phyloP scores from a whole-genome alignment of 2,329 filamentous ascomycete genomes.

The Talaromyces sp. region DNA sequence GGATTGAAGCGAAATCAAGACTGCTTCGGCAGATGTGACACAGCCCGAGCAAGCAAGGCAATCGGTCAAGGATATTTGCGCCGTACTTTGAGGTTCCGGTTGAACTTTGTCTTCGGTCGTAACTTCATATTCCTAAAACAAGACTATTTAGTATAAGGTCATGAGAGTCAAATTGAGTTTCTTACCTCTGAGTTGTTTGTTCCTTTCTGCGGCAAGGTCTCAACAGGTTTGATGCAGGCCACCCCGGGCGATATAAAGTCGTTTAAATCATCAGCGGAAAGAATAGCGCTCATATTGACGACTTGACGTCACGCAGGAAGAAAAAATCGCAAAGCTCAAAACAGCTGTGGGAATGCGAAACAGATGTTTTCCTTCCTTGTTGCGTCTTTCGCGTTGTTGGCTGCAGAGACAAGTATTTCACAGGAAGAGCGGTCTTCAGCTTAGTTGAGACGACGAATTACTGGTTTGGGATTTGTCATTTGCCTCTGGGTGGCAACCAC shows the following conservation, averaged over 20 bases:
- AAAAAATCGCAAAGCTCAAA: neutral
- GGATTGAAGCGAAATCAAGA: conserved; percentile 91
- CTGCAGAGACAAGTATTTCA: neutral
- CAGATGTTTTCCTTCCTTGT: neutral
- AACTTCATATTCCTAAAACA: conserved; percentile 68
- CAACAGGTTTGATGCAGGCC: conserved; percentile 95
- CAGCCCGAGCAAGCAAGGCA: conserved; percentile 97
- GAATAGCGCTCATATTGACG: conserved; percentile 83
- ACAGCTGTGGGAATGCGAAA: neutral
- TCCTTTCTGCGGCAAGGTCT: conserved; percentile 71
- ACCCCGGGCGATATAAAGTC: conserved; percentile 98
- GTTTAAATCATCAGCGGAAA: conserved; percentile 94
- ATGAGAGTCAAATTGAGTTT: neutral
- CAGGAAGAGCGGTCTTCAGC: neutral
- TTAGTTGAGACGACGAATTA: neutral
- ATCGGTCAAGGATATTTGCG: conserved; percentile 92
- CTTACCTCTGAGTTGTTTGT: conserved; percentile 45
- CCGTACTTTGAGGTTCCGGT: conserved; percentile 59
- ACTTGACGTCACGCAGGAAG: neutral
- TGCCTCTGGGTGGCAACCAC: neutral
- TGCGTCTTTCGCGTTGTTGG: neutral
- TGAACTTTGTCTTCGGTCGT: conserved; percentile 80
- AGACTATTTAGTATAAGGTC: conserved; percentile 4
- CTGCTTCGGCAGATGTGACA: conserved; percentile 93
- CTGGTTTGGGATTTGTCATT: neutral